A percentile compares a stretch with the other conserved stretches of the same genome.
These are phyloP conservation scores for Xanthoceras sorbifolium DNA, from an alignment of 345 rosid genomes.

Conservation along the genomic window DNA sequence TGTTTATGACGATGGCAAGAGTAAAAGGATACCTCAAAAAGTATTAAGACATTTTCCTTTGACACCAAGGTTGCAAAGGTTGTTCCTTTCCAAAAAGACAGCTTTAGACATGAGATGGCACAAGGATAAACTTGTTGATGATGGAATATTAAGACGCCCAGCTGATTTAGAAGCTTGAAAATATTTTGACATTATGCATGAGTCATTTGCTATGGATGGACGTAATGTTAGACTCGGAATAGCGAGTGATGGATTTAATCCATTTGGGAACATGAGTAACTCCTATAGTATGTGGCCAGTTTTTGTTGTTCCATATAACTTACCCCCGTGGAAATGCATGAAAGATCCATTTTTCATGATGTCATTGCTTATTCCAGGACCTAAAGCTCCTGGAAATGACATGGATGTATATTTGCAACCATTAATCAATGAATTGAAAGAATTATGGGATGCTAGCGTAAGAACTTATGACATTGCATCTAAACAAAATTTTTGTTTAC, in stretches of 20 bases:
- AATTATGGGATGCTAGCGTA: slow-evolving; percentile 6
- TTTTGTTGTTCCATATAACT: slow-evolving; percentile 10
- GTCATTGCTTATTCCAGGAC: not conserved
- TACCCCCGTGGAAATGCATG: slow-evolving; percentile 15
- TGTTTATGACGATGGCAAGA: not conserved
- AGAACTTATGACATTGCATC: slow-evolving; percentile 8
- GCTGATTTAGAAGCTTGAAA: slow-evolving; percentile 5
- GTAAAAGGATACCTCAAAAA: slow-evolving; percentile 6
- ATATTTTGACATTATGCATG: not conserved
- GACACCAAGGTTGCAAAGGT: not conserved
- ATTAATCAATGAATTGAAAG: slow-evolving; percentile 12
- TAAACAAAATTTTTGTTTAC: not conserved
- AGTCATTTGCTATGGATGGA: not conserved
- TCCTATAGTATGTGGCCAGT: slow-evolving; percentile 10
- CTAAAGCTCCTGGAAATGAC: not conserved
- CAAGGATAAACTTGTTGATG: not conserved
- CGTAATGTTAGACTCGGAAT: slow-evolving; percentile 5
- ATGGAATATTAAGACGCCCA: not conserved
- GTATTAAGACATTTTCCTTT: slow-evolving; percentile 16
- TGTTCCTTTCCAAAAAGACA: not conserved
- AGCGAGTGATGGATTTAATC: slow-evolving; percentile 7
- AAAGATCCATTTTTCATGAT: not conserved
- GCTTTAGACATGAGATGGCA: slow-evolving; percentile 10
- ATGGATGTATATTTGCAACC: not conserved
- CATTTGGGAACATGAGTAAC: slow-evolving; percentile 4